These are phyloP conservation scores for Peronospora belbahrii DNA, from an alignment of 352 stramenopile genomes.

Conservation along the genomic window DNA sequence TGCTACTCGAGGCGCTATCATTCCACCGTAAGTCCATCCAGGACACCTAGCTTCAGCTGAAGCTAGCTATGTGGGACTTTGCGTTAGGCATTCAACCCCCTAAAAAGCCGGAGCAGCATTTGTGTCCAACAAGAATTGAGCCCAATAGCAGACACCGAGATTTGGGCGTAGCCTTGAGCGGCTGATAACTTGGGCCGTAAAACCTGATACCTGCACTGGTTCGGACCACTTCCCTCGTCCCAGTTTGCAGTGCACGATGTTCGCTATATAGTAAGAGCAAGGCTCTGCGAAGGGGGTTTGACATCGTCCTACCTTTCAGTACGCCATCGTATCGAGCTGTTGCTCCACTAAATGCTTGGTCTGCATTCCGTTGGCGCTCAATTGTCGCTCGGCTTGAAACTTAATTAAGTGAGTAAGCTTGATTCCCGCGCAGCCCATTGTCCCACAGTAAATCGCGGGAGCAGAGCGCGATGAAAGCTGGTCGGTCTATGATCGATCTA, in stretches of 20 bases:
- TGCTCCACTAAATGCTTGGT: background rate
- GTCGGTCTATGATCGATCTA: slow-evolving; percentile 19
- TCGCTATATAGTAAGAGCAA: slow-evolving; percentile 1
- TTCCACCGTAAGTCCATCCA: slow-evolving; percentile 20
- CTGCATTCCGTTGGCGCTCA: background rate
- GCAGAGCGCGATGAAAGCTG: slow-evolving; percentile 5
- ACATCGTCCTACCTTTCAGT: slow-evolving; percentile 22
- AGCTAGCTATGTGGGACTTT: slow-evolving; percentile 7
- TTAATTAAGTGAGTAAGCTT: slow-evolving; percentile 8
- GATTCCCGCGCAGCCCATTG: slow-evolving; percentile 12
- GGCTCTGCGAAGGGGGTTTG: slow-evolving; percentile 12
- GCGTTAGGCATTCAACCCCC: background rate
- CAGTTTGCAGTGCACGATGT: slow-evolving; percentile 1
- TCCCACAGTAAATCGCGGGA: slow-evolving; percentile 19
- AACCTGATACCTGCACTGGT: background rate
- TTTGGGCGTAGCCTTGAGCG: background rate
- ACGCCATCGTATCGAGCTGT: slow-evolving; percentile 7
- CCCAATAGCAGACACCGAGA: background rate
- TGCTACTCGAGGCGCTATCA: slow-evolving; percentile 7
- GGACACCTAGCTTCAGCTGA: slow-evolving; percentile 1
- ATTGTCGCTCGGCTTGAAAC: slow-evolving; percentile 18
- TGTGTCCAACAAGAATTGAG: background rate
- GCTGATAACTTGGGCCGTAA: background rate
- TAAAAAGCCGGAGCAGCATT: background rate
- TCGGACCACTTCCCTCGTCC: background rate